Base-by-base conservation (phyloP, 2,329 filamentous ascomycete genomes). In the Ophiostoma himal-ulmi region DNA sequence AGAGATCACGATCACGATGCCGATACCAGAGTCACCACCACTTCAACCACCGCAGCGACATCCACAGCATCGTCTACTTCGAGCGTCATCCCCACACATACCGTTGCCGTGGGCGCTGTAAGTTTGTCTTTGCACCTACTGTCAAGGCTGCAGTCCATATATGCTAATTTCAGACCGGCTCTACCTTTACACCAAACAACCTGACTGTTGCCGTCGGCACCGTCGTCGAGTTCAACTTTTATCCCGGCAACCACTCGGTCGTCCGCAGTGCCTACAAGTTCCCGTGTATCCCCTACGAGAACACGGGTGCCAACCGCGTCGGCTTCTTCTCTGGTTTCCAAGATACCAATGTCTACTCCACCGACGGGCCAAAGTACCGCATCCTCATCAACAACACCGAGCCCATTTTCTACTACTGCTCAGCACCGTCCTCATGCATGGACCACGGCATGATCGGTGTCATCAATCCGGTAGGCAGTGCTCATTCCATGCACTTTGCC, bases 381-480 rank as follows among this genome's bases (percentile, higher is more conserved):
- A 74, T 84, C 34, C 74, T 73, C 26, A 80, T 91, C 70, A 90
- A 90, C 74, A 81, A 88, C 73, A 89, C 87, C 0, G 78, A 84
- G 30, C 89, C 90, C 0, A 84, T 88, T 20, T 91, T 89, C 77
- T 91, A 86, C 78, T 92, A 92, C 77, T 92, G 89, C 73, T 86
- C 88, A 0, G 89, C 89, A 0, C 83, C 86, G 0, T 84, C 82
- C 0, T 91, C 89, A 1, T 94, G 91, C 75, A 82, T 83, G 3
- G 77, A 80, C 2, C 84, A 89, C 62, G 83, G 86, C 30, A 94
- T 94, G 91, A 84, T 94, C 20, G 91, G 91, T 3, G 89, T 86
- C 1, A 89, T 94, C 74, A 94, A 94, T 75, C 85, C 89, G 17
- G 62, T 65, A 39, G 1, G 7, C 13, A 2, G 20, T 10, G 17